Conservation (phyloP, 352 stramenopile genomes). For the Globisporangium cystogenes region DNA sequence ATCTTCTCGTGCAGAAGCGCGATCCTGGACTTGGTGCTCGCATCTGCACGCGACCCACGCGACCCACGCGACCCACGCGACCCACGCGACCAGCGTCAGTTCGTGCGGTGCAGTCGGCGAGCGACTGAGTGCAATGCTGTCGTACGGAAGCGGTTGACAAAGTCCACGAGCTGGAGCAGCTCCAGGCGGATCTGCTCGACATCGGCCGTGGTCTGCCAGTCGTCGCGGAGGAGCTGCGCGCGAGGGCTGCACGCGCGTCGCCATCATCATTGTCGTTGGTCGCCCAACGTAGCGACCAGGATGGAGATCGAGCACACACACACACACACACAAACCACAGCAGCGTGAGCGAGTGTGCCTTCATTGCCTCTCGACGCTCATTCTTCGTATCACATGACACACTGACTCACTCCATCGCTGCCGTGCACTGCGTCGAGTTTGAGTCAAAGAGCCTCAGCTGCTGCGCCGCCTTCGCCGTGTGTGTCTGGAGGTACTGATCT, state of each 20-base stretch:
- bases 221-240: constrained; percentile 32
- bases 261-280: not conserved
- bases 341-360: not conserved
- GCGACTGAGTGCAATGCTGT: too few relatives aligned
- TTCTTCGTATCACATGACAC: too few relatives aligned
- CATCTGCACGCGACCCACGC: constrained; percentile 21
- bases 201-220: constrained; percentile 45
- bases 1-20: constrained; percentile 40
- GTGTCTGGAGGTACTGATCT: too few relatives aligned
- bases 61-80: too few relatives aligned
- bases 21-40: constrained; percentile 32
- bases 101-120: not conserved
- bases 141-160: constrained; percentile 60
- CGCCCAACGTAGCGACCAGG: too few relatives aligned
- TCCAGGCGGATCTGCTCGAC: constrained; percentile 44
- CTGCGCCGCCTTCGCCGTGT: too few relatives aligned
- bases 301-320: not conserved
- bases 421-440: too few relatives aligned
- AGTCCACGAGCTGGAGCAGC: constrained; percentile 51
- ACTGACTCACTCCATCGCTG: too few relatives aligned
- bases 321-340: not conserved
- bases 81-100: not conserved
- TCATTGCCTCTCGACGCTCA: too few relatives aligned
- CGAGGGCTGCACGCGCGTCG: constrained; percentile 9
- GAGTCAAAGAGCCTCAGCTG: too few relatives aligned